Base-by-base conservation (phyloP, 2,329 filamentous ascomycete genomes). In the Byssoonygena ceratinophila region DNA sequence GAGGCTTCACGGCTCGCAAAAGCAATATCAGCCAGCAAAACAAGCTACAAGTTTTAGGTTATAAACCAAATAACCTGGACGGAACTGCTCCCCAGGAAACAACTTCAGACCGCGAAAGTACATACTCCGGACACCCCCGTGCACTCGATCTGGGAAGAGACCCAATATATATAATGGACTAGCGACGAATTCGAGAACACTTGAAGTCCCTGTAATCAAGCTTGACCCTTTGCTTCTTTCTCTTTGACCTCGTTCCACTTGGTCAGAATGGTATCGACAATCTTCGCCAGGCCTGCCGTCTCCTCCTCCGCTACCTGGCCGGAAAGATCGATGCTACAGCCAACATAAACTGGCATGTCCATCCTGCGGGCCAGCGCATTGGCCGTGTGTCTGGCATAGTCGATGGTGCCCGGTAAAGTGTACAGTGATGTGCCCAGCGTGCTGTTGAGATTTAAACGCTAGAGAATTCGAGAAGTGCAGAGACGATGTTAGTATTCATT, bases 221-320 rank as follows among this genome's bases (percentile, higher is more conserved):
- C 37, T 23, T 36, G 25, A 12, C 8, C 20, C 4, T 9, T 16
- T 12, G 16, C 31, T 22, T 36, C 27, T 2, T 27, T 18, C 29
- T 37, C 27, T 22, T 54, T 45, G 4, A 37, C 12, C 25, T 55
- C 53, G 20, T 66, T 60, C 66, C 64, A 68, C 59, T 79, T 75
- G 40, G 72, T 71, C 64, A 82, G 71, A 12, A 90, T 78, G 44
- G 85, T 79, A 54, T 85, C 78, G 29, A 90, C 81, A 37, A 94
- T 81, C 58, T 77, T 78, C 62, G 79, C 81, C 61, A 96, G 83
- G 0, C 85, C 87, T 64, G 91, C 88, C 82, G 96, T 90, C 71
- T 97, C 91, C 73, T 97, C 92, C 64, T 96, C 90, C 5, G 91
- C 81, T 0, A 82, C 85, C 18, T 88, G 85, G 8, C 88, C 88